phyloP scores from a whole-genome alignment of 331 rosid species.

The Phaseolus coccineus region DNA sequence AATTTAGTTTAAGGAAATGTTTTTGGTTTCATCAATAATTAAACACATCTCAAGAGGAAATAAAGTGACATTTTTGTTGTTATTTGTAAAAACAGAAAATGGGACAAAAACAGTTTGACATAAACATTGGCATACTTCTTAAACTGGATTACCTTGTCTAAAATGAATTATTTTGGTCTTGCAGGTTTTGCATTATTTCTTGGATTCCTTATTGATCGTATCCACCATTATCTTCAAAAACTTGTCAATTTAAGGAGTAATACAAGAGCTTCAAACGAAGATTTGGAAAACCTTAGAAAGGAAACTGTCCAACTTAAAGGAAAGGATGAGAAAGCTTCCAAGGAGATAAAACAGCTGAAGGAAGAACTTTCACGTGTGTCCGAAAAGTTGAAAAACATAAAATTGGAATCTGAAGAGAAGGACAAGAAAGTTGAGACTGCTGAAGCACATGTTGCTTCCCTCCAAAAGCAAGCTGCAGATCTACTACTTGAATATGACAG shows the following conservation, averaged over 20 bases:
- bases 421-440: constrained; percentile 80
- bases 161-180: constrained; percentile 39
- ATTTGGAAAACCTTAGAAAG: constrained; percentile 69
- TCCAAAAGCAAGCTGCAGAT: constrained; percentile 93
- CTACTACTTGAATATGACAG: constrained; percentile 84
- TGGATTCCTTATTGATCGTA: constrained; percentile 80
- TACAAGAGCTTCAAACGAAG: constrained; percentile 68
- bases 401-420: constrained; percentile 70
- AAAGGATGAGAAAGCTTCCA: constrained; percentile 70
- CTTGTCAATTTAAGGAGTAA: constrained; percentile 66
- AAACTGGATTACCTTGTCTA: constrained; percentile 28
- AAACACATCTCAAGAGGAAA: neutral
- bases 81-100: constrained; percentile 1
- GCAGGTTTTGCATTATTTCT: constrained; percentile 92
- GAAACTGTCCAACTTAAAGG: constrained; percentile 63
- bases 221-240: constrained; percentile 78
- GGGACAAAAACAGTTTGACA: neutral
- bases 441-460: constrained; percentile 82
- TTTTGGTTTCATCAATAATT: neutral
- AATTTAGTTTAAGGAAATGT: neutral
- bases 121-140: neutral
- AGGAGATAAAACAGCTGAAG: constrained; percentile 65
- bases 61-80: neutral
- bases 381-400: constrained; percentile 69
- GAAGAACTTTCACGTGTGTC: constrained; percentile 55